Base-by-base conservation (phyloP, 768 basidiomycete genomes). In the Tulasnella sp. region DNA sequence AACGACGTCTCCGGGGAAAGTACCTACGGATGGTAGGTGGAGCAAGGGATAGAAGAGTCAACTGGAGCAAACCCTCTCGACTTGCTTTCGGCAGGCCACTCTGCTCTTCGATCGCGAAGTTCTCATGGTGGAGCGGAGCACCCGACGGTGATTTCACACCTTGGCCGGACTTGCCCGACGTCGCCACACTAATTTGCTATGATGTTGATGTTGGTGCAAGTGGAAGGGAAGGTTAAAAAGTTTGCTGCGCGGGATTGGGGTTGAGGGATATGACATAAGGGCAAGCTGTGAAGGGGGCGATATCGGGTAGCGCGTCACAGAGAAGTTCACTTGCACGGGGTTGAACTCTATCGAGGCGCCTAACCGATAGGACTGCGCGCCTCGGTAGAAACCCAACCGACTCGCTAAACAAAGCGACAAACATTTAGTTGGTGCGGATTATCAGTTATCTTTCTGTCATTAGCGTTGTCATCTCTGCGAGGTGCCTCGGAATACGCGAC, bases 31-130 rank as follows among this genome's bases (percentile, higher is more conserved):
- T 29, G 61, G 61, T 32, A n/a, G 61, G n/a, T 67, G 61, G 61
- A 67, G 61, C 61, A 32, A 67, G 61, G 61, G 29, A 67, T 29
- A 3, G 61, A 67, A 32, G 23, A 32, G n/a, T 32, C 61, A 67
- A 67, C 61, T 67, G 61, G 61, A 67, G 61, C 61, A 67, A 67
- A 67, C 61, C 61, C 61, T 32, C 61, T 67, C 61, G 61, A 5
- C 61, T 67, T 67, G 61, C 61, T 67, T 32, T 51, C 18, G 48
- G 46, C 46, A 5, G 5, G 57, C 57, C n/a, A n/a, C 7, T 16
- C 4, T 55, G 5, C 18, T 18, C 61, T 10, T 67, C 61, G 26
- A 67, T 32, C 61, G 1, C 42, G 29, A 67, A 29, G n/a, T 32
- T 26, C 48, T 11, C 61, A 67, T 29, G 29, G 55, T 57, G 55